Evolutionary conservation across 2,329 filamentous ascomycete genomes (phyloP).

Genomic region (Shiraia sp.): DNA sequence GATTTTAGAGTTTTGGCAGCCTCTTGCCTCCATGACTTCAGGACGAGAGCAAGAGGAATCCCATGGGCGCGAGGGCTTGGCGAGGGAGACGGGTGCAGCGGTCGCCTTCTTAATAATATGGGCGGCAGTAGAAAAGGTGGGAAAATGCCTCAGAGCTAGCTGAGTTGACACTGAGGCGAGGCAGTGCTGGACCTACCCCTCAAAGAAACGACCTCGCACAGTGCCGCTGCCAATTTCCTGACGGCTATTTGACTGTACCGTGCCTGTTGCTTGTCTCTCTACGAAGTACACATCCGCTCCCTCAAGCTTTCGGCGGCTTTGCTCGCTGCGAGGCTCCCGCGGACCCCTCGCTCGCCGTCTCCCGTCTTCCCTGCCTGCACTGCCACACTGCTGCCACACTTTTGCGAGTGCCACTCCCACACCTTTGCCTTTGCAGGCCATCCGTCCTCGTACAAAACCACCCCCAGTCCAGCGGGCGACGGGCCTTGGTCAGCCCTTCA

Average conservation of each 20-base stretch:
- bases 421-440: no score
- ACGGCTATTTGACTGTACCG: no score
- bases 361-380: no score
- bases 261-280: no score
- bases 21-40: no score
- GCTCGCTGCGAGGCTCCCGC: no score
- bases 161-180: slow-evolving; percentile 11
- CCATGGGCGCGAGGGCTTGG: slow-evolving; percentile 3
- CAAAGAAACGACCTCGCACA: not conserved
- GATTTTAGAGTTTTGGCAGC: not conserved
- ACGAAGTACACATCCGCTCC: no score
- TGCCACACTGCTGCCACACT: slow-evolving; percentile 11
- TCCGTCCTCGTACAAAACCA: slow-evolving; percentile 3
- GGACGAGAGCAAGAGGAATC: no score
- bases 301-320: no score
- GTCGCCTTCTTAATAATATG: slow-evolving; percentile 3
- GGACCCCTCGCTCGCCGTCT: no score
- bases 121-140: slow-evolving; percentile 5
- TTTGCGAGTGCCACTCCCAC: not conserved
- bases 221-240: no score
- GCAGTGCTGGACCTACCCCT: slow-evolving; percentile 4
- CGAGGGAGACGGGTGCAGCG: slow-evolving; percentile 6
- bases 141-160: slow-evolving; percentile 14
- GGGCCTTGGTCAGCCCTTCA: slow-evolving; percentile 15
- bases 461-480: slow-evolving; percentile 2